Conservation (phyloP, 371 early-diverging fungal species). For the Blakeslea trispora region DNA sequence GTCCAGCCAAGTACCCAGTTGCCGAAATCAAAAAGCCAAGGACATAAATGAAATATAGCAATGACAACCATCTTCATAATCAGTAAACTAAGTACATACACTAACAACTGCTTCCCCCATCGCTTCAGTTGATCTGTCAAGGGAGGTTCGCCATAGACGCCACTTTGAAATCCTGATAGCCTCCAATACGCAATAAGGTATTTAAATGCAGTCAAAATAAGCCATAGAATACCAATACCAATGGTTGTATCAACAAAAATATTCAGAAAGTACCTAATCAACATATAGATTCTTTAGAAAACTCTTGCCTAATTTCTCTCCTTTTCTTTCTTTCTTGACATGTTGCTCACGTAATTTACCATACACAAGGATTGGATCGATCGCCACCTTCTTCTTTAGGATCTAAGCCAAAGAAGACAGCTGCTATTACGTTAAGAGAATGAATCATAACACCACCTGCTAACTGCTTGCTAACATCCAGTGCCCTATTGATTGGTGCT, state of each 20-base stretch:
- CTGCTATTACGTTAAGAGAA: constrained; percentile 61
- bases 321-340: background rate
- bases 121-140: constrained; percentile 43
- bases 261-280: constrained; percentile 70
- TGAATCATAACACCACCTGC: constrained; percentile 67
- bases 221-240: constrained; percentile 66
- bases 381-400: constrained; percentile 40
- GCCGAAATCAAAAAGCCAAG: constrained; percentile 62
- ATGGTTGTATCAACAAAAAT: constrained; percentile 70
- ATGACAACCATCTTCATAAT: constrained; percentile 66
- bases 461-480: constrained; percentile 69
- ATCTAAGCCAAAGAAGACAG: constrained; percentile 55
- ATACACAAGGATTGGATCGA: constrained; percentile 66
- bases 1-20: constrained; percentile 61
- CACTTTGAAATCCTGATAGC: constrained; percentile 56
- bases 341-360: constrained; percentile 36
- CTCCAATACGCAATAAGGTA: constrained; percentile 31
- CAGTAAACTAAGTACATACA: constrained; percentile 56
- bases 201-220: constrained; percentile 51
- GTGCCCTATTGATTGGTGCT: constrained; percentile 44
- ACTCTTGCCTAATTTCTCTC: no score
- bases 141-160: constrained; percentile 69
- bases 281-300: background rate
- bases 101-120: constrained; percentile 61
- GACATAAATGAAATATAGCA: constrained; percentile 44